Conservation (phyloP, 2,329 filamentous ascomycete genomes). For the Talaromyces marneffei region DNA sequence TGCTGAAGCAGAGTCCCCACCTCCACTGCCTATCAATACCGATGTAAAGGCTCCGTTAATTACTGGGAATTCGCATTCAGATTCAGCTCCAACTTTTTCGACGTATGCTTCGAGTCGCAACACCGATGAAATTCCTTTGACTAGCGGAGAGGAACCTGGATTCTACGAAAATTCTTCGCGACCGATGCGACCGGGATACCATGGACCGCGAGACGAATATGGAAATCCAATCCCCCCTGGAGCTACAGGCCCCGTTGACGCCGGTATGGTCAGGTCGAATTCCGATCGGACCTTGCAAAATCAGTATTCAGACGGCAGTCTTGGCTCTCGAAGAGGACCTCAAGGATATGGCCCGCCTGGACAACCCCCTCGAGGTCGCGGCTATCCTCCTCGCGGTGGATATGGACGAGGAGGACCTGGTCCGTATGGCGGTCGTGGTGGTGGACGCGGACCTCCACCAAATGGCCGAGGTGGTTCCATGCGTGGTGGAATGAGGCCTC, state of each 20-base stretch:
- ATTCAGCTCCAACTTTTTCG: constrained; percentile 46
- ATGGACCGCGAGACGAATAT: constrained; percentile 38
- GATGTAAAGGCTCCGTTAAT: constrained; percentile 55
- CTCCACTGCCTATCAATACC: constrained; percentile 40
- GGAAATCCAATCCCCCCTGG: constrained; percentile 33
- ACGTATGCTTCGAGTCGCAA: constrained; percentile 30
- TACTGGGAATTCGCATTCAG: constrained; percentile 45
- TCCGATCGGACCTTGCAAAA: constrained; percentile 41
- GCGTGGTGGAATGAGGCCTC: constrained; percentile 29
- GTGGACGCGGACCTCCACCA: constrained; percentile 32
- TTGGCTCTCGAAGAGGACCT: constrained; percentile 38
- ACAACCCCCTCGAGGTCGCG: constrained; percentile 48
- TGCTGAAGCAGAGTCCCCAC: constrained; percentile 47
- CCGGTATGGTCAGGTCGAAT: constrained; percentile 35
- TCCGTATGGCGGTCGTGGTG: constrained; percentile 31
- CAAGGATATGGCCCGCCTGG: constrained; percentile 36
- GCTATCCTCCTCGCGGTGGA: constrained; percentile 36
- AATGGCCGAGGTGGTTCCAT: constrained; percentile 41
- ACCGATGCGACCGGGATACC: constrained; percentile 17
- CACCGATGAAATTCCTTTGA: not conserved
- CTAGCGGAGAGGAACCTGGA: not conserved
- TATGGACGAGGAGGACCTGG: constrained; percentile 25
- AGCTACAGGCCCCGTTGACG: constrained; percentile 24
- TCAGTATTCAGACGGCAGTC: constrained; percentile 44
- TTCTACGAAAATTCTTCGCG: constrained; percentile 1